Conservation (phyloP, 495 filamentous ascomycete genomes). For the Penicillium odoratum region DNA sequence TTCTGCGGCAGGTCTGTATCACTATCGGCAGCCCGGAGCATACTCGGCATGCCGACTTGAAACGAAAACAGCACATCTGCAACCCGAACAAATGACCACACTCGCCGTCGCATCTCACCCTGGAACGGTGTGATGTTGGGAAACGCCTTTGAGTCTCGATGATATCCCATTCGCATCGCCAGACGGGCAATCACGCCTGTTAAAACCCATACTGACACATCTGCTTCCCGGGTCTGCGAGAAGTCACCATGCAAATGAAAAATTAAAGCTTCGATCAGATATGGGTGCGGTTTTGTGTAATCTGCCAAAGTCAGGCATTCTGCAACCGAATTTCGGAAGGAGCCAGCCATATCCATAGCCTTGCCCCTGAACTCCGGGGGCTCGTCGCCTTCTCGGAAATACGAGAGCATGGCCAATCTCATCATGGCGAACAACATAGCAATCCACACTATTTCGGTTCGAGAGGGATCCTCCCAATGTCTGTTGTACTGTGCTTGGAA, state of each 20-base stretch:
- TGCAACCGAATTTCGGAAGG: slow-evolving; percentile 78
- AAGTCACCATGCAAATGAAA: slow-evolving; percentile 85
- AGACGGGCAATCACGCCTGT: slow-evolving; percentile 78
- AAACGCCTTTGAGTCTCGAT: slow-evolving; percentile 85
- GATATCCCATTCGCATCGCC: slow-evolving; percentile 94
- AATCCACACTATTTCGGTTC: slow-evolving; percentile 84
- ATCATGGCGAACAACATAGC: slow-evolving; percentile 86
- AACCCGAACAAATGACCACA: slow-evolving; percentile 83
- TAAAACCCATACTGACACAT: slow-evolving; percentile 79
- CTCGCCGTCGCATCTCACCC: slow-evolving; percentile 85
- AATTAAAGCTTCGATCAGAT: slow-evolving; percentile 87
- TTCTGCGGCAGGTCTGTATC: slow-evolving; percentile 88
- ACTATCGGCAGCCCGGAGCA: slow-evolving; percentile 78
- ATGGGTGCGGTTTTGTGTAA: slow-evolving; percentile 80
- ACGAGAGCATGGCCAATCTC: slow-evolving; percentile 88
- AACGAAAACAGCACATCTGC: slow-evolving; percentile 88
- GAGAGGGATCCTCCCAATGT: slow-evolving; percentile 82
- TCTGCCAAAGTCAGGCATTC: slow-evolving; percentile 86
- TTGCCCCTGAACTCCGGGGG: slow-evolving; percentile 76
- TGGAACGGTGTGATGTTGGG: slow-evolving; percentile 81
- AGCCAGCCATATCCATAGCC: slow-evolving; percentile 72
- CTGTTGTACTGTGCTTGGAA: slow-evolving; percentile 82
- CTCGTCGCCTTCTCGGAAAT: slow-evolving; percentile 85
- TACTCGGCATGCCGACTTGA: slow-evolving; percentile 84
- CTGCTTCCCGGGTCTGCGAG: slow-evolving; percentile 73